Conservation (phyloP, 1,284 basidiomycete genomes). For the Ganoderma sp. region DNA sequence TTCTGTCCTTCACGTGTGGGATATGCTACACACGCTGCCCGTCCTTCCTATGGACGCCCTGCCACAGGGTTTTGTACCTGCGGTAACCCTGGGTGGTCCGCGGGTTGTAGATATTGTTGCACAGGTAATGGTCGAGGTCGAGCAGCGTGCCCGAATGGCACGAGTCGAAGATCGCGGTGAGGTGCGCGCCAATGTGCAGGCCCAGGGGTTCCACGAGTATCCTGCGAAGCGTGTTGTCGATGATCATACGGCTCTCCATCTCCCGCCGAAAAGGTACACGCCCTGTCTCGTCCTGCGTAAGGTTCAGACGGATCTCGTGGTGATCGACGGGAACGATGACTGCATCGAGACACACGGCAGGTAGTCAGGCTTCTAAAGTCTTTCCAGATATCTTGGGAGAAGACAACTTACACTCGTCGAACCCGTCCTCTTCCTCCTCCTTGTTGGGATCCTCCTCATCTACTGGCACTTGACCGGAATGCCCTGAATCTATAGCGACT, state of each 20-base stretch:
- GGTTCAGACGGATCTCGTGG: slow-evolving; percentile 23
- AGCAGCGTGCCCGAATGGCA: slow-evolving; percentile 54
- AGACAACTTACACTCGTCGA: slow-evolving; percentile 44
- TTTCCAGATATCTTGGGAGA: background rate
- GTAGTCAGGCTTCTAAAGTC: slow-evolving; percentile 21
- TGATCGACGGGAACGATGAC: slow-evolving; percentile 34
- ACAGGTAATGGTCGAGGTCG: slow-evolving; percentile 51
- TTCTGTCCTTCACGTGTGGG: background rate
- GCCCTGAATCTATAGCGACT: slow-evolving; percentile 22
- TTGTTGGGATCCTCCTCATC: slow-evolving; percentile 10
- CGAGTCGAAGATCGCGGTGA: slow-evolving; percentile 55
- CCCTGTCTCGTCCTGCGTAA: slow-evolving; percentile 5
- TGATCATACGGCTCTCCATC: slow-evolving; percentile 21
- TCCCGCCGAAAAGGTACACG: background rate
- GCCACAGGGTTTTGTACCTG: slow-evolving; percentile 21
- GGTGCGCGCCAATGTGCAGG: slow-evolving; percentile 46
- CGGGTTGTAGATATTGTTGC: slow-evolving; percentile 53
- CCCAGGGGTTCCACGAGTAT: slow-evolving; percentile 44
- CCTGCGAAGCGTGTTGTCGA: slow-evolving; percentile 49
- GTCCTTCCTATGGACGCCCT: slow-evolving; percentile 17
- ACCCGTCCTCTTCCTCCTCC: slow-evolving; percentile 28
- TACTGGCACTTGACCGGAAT: slow-evolving; percentile 22
- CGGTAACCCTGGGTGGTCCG: slow-evolving; percentile 51
- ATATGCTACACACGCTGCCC: slow-evolving; percentile 15
- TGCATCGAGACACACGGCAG: slow-evolving; percentile 5